Conservation (phyloP, 345 rosid genomes). For the Arabis alpina region DNA sequence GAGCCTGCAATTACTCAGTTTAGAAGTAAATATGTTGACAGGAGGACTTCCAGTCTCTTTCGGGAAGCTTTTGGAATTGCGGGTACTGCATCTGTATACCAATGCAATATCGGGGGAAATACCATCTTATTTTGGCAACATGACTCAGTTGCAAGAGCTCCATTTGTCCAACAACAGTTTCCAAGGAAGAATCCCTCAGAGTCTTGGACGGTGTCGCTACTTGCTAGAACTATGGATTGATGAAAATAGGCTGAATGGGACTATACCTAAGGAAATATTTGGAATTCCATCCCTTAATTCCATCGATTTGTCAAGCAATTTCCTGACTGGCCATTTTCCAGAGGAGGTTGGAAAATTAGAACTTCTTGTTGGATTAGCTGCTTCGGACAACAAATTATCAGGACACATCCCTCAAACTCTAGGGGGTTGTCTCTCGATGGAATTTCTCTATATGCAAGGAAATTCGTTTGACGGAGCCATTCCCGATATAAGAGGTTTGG, state of each 20-base stretch:
- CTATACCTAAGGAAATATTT: slow-evolving; percentile 34
- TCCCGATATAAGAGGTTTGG: slow-evolving; percentile 41
- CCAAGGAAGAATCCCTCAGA: slow-evolving; percentile 49
- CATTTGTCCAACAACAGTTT: slow-evolving; percentile 37
- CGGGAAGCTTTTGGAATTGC: slow-evolving; percentile 26
- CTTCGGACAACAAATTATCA: slow-evolving; percentile 23
- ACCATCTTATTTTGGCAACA: slow-evolving; percentile 51
- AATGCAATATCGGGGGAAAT: slow-evolving; percentile 45
- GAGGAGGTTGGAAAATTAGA: slow-evolving; percentile 39
- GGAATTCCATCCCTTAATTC: slow-evolving; percentile 26
- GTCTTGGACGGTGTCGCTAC: slow-evolving; percentile 39
- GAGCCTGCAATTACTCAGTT: slow-evolving; percentile 32
- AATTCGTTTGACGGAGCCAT: slow-evolving; percentile 38
- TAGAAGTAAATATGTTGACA: slow-evolving; percentile 28
- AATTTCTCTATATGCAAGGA: slow-evolving; percentile 40
- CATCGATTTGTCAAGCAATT: slow-evolving; percentile 35
- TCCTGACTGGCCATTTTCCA: slow-evolving; percentile 25
- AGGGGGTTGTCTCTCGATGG: slow-evolving; percentile 35
- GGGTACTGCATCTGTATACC: slow-evolving; percentile 25
- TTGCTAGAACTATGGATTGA: slow-evolving; percentile 44
- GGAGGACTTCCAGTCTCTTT: slow-evolving; percentile 40
- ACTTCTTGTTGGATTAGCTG: slow-evolving; percentile 34
- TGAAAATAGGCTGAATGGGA: slow-evolving; percentile 32
- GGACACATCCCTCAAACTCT: slow-evolving; percentile 32
- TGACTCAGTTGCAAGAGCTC: slow-evolving; percentile 43